Percentiles rank a stretch among this genome's conserved stretches.
These are phyloP conservation scores for Phaeoacremonium minimum DNA, from an alignment of 2,329 filamentous ascomycete genomes.

Conservation along the genomic window DNA sequence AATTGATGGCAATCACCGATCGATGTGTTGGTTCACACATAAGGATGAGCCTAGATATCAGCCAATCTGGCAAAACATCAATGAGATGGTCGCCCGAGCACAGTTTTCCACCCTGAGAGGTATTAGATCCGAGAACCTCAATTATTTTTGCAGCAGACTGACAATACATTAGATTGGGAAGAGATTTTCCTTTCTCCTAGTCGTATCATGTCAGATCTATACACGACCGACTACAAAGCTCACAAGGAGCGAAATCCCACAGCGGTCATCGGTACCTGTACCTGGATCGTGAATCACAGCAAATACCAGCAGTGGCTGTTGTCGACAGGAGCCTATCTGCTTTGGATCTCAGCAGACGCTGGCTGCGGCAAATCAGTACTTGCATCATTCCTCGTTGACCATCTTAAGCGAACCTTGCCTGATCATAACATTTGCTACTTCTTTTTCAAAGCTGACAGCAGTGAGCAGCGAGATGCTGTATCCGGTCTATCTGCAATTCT, in stretches of 20 bases:
- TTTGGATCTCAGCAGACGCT: constrained; percentile 9
- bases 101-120: neutral
- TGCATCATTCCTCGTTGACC: constrained; percentile 8
- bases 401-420: constrained; percentile 1
- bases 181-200: neutral
- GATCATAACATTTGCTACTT: constrained; percentile 10
- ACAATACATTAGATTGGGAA: too few species aligned
- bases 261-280: constrained; percentile 9
- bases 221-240: constrained; percentile 1
- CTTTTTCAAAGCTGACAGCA: constrained; percentile 12
- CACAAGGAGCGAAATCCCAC: constrained; percentile 7
- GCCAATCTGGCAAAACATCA: neutral
- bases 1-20: constrained; percentile 4
- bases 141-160: too few species aligned
- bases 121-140: too few species aligned
- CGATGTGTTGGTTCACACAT: constrained; percentile 5
- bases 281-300: constrained; percentile 9
- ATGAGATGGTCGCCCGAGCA: neutral
- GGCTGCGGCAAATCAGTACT: constrained; percentile 12
- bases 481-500: constrained; percentile 5
- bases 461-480: constrained; percentile 6
- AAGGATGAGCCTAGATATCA: neutral
- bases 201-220: neutral
- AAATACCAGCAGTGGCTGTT: constrained; percentile 3
- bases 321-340: neutral